A percentile compares a stretch with the other conserved stretches of the same genome.
These are phyloP conservation scores for Citrus sp. DNA, from an alignment of 345 rosid genomes.

Conservation along the genomic window DNA sequence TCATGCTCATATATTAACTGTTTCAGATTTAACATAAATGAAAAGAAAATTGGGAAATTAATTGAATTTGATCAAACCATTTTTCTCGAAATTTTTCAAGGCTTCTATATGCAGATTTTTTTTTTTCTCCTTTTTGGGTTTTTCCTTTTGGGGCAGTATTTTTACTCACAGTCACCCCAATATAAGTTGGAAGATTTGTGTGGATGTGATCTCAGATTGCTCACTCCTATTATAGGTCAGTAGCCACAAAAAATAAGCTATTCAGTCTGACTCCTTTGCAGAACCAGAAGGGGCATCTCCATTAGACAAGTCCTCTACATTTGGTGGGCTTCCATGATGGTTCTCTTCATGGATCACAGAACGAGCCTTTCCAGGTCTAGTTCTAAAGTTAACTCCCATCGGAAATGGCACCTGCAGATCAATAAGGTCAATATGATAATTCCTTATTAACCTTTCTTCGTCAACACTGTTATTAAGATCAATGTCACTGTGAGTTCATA, in stretches of 20 bases:
- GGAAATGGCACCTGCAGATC: constrained; percentile 59
- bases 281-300: constrained; percentile 38
- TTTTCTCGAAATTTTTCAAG: constrained; percentile 10
- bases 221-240: constrained; percentile 27
- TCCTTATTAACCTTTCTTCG: not conserved
- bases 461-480: not conserved
- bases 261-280: constrained; percentile 38
- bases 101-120: constrained; percentile 1
- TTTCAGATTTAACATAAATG: constrained; percentile 1
- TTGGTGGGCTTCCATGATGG: constrained; percentile 27
- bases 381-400: constrained; percentile 49
- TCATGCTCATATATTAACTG: constrained; percentile 15
- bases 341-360: constrained; percentile 25
- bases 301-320: constrained; percentile 27
- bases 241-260: constrained; percentile 13
- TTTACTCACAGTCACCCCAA: not conserved
- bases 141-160: not conserved
- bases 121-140: not conserved
- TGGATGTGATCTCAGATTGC: not conserved
- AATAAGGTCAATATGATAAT: not conserved
- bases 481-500: constrained; percentile 11
- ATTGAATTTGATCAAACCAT: constrained; percentile 5
- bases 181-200: constrained; percentile 7
- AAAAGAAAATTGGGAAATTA: constrained; percentile 10
- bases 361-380: constrained; percentile 43